Base-by-base conservation (phyloP, 1,139 yeast species). In the Suhomyces atakaporum region DNA sequence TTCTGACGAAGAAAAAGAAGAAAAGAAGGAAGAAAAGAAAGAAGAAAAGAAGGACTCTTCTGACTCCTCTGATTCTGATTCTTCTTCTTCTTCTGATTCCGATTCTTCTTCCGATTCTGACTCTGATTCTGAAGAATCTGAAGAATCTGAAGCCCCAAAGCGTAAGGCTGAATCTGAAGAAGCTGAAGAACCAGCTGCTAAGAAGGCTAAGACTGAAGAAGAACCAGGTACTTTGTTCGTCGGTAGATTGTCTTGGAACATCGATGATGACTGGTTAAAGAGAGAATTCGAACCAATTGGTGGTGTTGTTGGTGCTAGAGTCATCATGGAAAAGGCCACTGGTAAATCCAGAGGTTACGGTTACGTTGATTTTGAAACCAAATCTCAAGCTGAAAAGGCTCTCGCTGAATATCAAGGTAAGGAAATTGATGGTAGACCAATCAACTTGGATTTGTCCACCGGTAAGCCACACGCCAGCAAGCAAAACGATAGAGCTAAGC, bases 261-360 rank as follows among this genome's bases (percentile, higher is more conserved):
- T 92, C 57, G 98, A 92, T 58, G 97, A 89, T 60, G 95, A 81
- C 42, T 86, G 96, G 96, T 80, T 92, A 63, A 75, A 75, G 65
- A 73, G 82, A 50, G 97, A 88, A 72, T 92, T 92, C 63, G 89
- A 83, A 62, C 77, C 77, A 46, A 61, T 78, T 50, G 95, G 90
- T 33, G 95, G 95, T 64, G 92, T 89, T 44, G 56, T 78, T 31
- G 64, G 82, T 54, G 97, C 97, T 49, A 84, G 98, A 73, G 96
- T 92, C 52, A 86, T 92, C 60, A 81, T 83, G 69, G 97, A 92
- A 69, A 84, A 94, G 71, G 85, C 82, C 49, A 76, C 94, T 41
- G 96, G 96, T 54, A 86, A 87, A 70, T 87, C 96, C 38, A 84
- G 94, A 77, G 98, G 98, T 63, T 92, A 85, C 75, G 98, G 98